Evolutionary conservation across 225 moss, liverwort and hornwort genomes (phyloP), one percentile per base, ranked within the genome.

Genomic region (Ulota crispa): DNA sequence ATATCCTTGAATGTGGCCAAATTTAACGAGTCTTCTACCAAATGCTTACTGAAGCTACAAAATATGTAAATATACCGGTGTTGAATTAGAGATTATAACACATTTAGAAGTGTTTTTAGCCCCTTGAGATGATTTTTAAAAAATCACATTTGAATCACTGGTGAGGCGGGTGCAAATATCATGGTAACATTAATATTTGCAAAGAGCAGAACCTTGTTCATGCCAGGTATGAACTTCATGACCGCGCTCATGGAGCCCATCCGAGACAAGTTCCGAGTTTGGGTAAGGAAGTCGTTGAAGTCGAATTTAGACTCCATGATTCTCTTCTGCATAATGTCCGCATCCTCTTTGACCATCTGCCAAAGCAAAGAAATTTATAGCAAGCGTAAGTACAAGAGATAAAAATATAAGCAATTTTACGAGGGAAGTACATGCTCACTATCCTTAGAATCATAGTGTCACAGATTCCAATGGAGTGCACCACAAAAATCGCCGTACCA

Each of bases 271-370:
- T 92, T 92, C 20, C 93, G 91, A 28, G 95, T 95, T 82, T 98
- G 98, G 76, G 94, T 88, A 57, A 98, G 92, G 74, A 98, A 95
- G 77, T 98, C 97, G 84, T 98, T 98, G 83, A 98, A 98, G 81
- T 98, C 97, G 67, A 95, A 98, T 69, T 98, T 98, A 8, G 95
- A 92, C 69, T 95, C 97, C 97, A 95, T 84, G 34, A 98, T 98
- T 91, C 91, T 89, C 78, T 88, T 98, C 84, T 98, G 97, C 97
- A 98, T 92, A 77, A 87, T 76, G 14, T 93, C 97, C 34, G 94
- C 92, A 15, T 98, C 97, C 85, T 94, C 97, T 84, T 98, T 88
- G 26, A 89, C 80, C 93, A 98, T 94, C 91, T 91, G 90, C 70
- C 73, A 73, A 15, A 70, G 37, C 70, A 24, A 21, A 64, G 50